Evolutionary conservation across 2,329 filamentous ascomycete species (phyloP).

Genomic region (Arthrinium phaeospermum): DNA sequence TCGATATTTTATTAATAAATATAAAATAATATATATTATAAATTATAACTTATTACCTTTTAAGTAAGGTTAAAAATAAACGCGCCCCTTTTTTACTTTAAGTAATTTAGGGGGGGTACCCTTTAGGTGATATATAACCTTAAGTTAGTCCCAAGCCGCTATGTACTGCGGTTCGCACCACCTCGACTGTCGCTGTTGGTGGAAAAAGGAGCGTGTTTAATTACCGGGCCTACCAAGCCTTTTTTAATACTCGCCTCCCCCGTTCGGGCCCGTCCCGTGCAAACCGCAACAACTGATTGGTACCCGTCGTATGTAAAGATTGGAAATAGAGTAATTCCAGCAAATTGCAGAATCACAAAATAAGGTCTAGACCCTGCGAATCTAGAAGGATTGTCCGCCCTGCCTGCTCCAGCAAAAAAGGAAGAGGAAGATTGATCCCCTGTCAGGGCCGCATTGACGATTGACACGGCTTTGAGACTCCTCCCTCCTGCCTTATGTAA

Average conservation of each 20-base stretch:
- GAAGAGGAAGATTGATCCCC: background rate
- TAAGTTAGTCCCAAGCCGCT: background rate
- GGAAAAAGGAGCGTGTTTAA: constrained; percentile 5
- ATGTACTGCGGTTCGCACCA: too few relatives aligned
- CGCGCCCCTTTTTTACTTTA: too few relatives aligned
- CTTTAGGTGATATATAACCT: too few relatives aligned
- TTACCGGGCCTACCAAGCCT: background rate
- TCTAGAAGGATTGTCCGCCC: background rate
- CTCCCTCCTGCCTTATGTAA: background rate
- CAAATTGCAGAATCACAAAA: background rate
- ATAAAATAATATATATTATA: too few relatives aligned
- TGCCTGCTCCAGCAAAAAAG: background rate
- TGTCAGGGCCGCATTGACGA: background rate
- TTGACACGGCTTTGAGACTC: background rate
- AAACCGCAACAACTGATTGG: background rate
- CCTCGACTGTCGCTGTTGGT: background rate
- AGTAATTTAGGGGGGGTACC: too few relatives aligned
- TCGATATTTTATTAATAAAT: too few relatives aligned
- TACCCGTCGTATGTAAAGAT: background rate
- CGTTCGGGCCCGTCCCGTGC: background rate
- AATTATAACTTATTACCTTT: too few relatives aligned
- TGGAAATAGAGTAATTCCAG: background rate
- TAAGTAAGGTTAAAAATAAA: too few relatives aligned
- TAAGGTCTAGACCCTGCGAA: background rate
- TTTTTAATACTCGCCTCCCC: background rate